These are phyloP conservation scores for Thermoascus crustaceus DNA, from an alignment of 2,329 filamentous ascomycete species.

Conservation along the genomic window DNA sequence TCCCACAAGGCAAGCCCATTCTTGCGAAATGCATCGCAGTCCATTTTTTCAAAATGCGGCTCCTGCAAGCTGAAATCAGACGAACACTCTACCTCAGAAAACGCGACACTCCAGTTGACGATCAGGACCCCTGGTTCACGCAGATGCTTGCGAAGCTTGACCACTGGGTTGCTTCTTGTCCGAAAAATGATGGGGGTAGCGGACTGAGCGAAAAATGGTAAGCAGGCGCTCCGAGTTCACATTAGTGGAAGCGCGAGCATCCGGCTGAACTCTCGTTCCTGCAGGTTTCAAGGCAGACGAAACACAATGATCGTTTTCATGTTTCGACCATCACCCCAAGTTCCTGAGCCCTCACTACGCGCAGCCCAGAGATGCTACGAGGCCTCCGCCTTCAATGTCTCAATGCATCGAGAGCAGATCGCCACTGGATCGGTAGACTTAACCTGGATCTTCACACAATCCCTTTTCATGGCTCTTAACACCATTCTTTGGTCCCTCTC, in stretches of 20 bases:
- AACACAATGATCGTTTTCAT: slow-evolving; percentile 85
- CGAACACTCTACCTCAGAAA: slow-evolving; percentile 81
- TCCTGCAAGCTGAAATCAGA: slow-evolving; percentile 80
- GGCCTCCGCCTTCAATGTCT: slow-evolving; percentile 72
- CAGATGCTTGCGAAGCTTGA: slow-evolving; percentile 71
- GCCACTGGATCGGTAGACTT: slow-evolving; percentile 68
- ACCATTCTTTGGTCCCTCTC: slow-evolving; percentile 87
- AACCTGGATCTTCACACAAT: slow-evolving; percentile 87
- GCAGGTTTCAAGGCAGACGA: slow-evolving; percentile 58
- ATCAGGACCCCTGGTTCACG: slow-evolving; percentile 79
- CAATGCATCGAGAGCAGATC: slow-evolving; percentile 72
- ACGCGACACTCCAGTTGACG: slow-evolving; percentile 63
- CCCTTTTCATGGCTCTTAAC: slow-evolving; percentile 85
- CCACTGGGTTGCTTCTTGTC: slow-evolving; percentile 69
- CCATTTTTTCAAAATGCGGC: slow-evolving; percentile 86
- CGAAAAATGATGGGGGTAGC: slow-evolving; percentile 59
- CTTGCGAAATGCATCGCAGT: slow-evolving; percentile 83
- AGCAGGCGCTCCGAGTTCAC: slow-evolving; percentile 24
- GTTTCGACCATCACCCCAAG: slow-evolving; percentile 83
- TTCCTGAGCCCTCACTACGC: slow-evolving; percentile 71
- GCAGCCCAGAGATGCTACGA: slow-evolving; percentile 78
- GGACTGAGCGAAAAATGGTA: slow-evolving; percentile 76
- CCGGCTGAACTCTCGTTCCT: slow-evolving; percentile 2
- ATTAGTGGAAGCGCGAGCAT: neutral
- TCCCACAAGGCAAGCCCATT: slow-evolving; percentile 59